A percentile compares a stretch with the other conserved stretches of the same genome.
Evolutionary conservation across 371 early-diverging fungal genomes (phyloP).

Genomic region (Catenaria anguillulae): DNA sequence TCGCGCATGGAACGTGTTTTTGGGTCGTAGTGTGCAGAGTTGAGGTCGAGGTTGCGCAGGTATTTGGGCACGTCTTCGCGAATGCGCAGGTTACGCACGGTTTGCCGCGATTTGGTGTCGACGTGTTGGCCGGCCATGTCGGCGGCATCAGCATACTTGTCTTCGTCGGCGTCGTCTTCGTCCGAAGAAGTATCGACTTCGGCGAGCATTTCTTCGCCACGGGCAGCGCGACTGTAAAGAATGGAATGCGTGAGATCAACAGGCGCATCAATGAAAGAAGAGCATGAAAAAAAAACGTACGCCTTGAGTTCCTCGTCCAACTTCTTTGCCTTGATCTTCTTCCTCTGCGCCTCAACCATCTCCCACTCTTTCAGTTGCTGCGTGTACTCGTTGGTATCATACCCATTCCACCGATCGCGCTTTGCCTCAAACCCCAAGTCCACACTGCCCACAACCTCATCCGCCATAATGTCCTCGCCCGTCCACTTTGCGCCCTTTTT

Average conservation of each 20-base stretch:
- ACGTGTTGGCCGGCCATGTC: slow-evolving; percentile 84
- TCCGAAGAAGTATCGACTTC: slow-evolving; percentile 4
- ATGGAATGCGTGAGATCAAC: no score
- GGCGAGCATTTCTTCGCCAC: slow-evolving; percentile 8
- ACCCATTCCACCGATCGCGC: slow-evolving; percentile 94
- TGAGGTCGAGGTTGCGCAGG: slow-evolving; percentile 77
- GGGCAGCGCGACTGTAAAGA: neutral
- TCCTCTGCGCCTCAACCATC: slow-evolving; percentile 70
- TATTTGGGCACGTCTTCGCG: slow-evolving; percentile 98
- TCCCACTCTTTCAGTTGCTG: slow-evolving; percentile 64
- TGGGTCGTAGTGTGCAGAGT: slow-evolving; percentile 94
- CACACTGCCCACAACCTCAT: slow-evolving; percentile 67
- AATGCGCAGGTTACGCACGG: slow-evolving; percentile 91
- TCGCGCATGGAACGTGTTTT: slow-evolving; percentile 97
- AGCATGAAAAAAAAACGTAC: neutral
- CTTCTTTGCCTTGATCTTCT: slow-evolving; percentile 60
- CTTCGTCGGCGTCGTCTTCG: slow-evolving; percentile 54
- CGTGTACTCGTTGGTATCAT: slow-evolving; percentile 71
- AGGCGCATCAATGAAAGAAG: no score
- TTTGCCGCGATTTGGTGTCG: slow-evolving; percentile 79
- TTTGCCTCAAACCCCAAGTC: slow-evolving; percentile 86
- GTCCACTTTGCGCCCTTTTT: slow-evolving; percentile 79
- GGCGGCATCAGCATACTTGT: slow-evolving; percentile 74
- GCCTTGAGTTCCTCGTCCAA: slow-evolving; percentile 29
- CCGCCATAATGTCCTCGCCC: slow-evolving; percentile 62